phyloP scores from a whole-genome alignment of 345 rosid genomes.

The Sonneratia caseolaris region DNA sequence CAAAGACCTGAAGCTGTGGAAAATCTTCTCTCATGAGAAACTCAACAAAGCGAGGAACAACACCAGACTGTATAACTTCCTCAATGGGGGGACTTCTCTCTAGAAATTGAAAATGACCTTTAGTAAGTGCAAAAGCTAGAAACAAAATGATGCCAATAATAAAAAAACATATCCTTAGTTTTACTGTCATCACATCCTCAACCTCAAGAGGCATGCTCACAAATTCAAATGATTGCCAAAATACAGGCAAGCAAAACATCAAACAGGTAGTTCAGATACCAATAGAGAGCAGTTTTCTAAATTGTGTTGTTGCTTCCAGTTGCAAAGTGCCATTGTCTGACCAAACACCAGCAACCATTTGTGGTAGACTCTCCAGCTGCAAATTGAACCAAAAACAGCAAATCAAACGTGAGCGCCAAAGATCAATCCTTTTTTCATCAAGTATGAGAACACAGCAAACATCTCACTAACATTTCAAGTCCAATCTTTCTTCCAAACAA shows the following conservation, averaged over 20 bases:
- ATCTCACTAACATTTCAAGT: neutral
- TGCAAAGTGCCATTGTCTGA: slow-evolving; percentile 43
- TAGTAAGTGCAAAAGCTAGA: neutral
- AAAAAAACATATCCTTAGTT: neutral
- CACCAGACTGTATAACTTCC: slow-evolving; percentile 69
- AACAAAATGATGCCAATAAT: neutral
- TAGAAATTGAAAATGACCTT: slow-evolving; percentile 7
- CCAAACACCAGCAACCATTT: slow-evolving; percentile 63
- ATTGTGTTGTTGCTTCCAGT: slow-evolving; percentile 79
- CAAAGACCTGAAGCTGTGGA: slow-evolving; percentile 71
- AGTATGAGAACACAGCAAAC: neutral
- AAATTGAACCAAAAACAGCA: slow-evolving; percentile 2
- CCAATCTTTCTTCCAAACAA: neutral
- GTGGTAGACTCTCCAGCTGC: slow-evolving; percentile 76
- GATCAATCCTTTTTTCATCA: neutral
- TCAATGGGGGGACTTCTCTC: slow-evolving; percentile 85
- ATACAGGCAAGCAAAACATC: neutral
- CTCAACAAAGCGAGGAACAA: slow-evolving; percentile 84
- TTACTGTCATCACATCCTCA: neutral
- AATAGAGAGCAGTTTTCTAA: slow-evolving; percentile 72
- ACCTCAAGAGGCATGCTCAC: neutral
- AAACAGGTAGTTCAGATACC: slow-evolving; percentile 25
- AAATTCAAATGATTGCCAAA: neutral
- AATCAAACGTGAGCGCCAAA: neutral
- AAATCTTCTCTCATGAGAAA: slow-evolving; percentile 64